These are phyloP conservation scores for Loxodes magnus DNA, from an alignment of 73 alveolate genomes.

Conservation along the genomic window DNA sequence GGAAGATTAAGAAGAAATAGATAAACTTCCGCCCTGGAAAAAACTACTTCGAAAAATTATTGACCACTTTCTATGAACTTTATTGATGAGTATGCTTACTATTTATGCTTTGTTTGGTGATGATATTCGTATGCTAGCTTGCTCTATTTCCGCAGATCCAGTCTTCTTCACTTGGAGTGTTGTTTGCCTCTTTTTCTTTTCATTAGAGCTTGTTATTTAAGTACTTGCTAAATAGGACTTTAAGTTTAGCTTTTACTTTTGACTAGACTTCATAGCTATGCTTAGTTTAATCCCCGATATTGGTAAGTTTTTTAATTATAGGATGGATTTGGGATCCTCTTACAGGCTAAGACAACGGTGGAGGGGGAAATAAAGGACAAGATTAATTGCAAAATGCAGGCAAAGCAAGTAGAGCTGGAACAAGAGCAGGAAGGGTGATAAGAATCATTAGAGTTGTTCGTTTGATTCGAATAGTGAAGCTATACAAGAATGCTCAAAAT, in stretches of 20 bases:
- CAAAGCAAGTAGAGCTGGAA: conserved; percentile 56
- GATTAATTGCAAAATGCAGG: conserved; percentile 27
- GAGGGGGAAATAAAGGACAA: conserved; percentile 11
- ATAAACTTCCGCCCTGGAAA: too few relatives aligned
- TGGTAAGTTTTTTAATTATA: conserved; percentile 26
- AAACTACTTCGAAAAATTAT: too few relatives aligned
- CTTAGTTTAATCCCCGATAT: conserved; percentile 55
- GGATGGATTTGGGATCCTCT: conserved; percentile 36
- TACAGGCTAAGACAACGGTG: conserved; percentile 13
- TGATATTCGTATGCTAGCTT: conserved; percentile 55
- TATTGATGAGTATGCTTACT: conserved; percentile 51
- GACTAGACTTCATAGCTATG: conserved; percentile 59
- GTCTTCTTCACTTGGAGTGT: conserved; percentile 10
- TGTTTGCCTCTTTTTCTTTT: neutral
- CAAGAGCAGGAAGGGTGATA: conserved; percentile 61
- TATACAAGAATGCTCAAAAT: conserved; percentile 49
- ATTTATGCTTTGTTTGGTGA: conserved; percentile 75
- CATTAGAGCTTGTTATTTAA: conserved; percentile 15
- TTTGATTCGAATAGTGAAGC: conserved; percentile 50
- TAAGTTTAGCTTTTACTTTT: conserved; percentile 42
- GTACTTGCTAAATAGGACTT: neutral
- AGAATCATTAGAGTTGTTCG: conserved; percentile 60
- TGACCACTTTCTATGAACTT: too few relatives aligned
- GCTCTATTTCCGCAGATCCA: conserved; percentile 45
- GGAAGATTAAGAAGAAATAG: too few relatives aligned